A percentile compares a stretch with the other conserved stretches of the same genome.
phyloP scores from a whole-genome alignment of 768 basidiomycete genomes.

The Kockovaella imperatae region DNA sequence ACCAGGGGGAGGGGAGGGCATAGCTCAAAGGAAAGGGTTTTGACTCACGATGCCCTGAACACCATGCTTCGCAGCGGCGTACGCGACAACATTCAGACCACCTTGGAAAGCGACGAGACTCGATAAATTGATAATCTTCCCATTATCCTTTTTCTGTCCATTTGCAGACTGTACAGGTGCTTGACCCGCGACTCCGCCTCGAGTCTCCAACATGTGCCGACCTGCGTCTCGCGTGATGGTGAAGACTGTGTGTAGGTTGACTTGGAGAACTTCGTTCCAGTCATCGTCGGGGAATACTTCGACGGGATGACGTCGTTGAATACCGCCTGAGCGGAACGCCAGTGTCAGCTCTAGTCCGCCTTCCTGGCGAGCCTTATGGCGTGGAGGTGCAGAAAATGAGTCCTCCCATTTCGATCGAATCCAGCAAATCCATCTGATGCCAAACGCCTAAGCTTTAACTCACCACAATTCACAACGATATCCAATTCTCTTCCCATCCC shows the following conservation, averaged over 20 bases:
- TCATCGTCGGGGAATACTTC: constrained; percentile 59
- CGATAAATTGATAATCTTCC: constrained; percentile 66
- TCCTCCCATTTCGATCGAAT: too few relatives aligned
- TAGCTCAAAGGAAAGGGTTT: background rate
- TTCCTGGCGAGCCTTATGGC: too few relatives aligned
- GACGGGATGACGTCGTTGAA: constrained; percentile 48
- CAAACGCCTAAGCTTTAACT: constrained; percentile 49
- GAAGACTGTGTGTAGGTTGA: constrained; percentile 83
- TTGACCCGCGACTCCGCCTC: constrained; percentile 45
- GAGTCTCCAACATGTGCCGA: constrained; percentile 66
- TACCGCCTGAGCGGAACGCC: constrained; percentile 19
- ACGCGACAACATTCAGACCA: constrained; percentile 73
- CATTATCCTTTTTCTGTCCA: constrained; percentile 47
- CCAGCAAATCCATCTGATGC: background rate
- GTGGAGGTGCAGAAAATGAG: too few relatives aligned
- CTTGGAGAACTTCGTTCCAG: constrained; percentile 69
- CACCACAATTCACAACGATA: constrained; percentile 63
- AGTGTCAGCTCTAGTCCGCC: too few relatives aligned
- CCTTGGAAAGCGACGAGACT: constrained; percentile 47
- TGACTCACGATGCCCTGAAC: constrained; percentile 55
- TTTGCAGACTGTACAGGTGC: constrained; percentile 33
- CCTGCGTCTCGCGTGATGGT: constrained; percentile 80
- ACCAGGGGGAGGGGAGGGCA: background rate
- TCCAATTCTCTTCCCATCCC: constrained; percentile 54
- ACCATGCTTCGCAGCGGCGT: constrained; percentile 77